Percentiles rank a stretch among this genome's conserved stretches.
Evolutionary conservation across 768 basidiomycete genomes (phyloP).

Genomic region (Suillus brevipes): DNA sequence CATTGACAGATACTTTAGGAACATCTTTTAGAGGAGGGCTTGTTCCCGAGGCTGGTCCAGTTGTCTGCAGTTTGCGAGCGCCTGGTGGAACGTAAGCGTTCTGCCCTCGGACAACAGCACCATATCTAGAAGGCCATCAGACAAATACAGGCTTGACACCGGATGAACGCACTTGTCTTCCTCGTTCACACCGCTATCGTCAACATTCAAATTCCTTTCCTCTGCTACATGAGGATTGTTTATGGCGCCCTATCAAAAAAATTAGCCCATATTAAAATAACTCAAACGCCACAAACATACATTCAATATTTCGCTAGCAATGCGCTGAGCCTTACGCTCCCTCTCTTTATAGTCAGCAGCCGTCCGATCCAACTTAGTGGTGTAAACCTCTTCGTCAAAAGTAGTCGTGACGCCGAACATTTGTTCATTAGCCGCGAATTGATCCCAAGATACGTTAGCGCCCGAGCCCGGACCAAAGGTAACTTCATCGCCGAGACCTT

Average conservation of each 20-base stretch:
- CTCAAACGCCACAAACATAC: constrained; percentile 44
- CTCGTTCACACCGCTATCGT: constrained; percentile 81
- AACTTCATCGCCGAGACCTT: constrained; percentile 54
- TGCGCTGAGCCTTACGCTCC: constrained; percentile 81
- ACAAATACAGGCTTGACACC: constrained; percentile 93
- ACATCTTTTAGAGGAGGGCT: constrained; percentile 44
- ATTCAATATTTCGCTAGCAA: constrained; percentile 89
- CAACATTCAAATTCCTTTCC: constrained; percentile 67
- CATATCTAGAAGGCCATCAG: constrained; percentile 79
- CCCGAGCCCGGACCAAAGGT: constrained; percentile 63
- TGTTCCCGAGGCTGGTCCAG: constrained; percentile 19
- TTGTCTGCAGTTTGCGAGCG: constrained; percentile 56
- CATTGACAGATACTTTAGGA: constrained; percentile 76
- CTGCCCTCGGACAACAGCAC: constrained; percentile 83
- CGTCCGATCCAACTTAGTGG: constrained; percentile 85
- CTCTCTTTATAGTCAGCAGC: constrained; percentile 86
- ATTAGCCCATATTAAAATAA: constrained; percentile 14
- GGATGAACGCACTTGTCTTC: constrained; percentile 82
- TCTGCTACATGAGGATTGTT: constrained; percentile 88
- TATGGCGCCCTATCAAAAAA: constrained; percentile 47
- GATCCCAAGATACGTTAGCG: constrained; percentile 71
- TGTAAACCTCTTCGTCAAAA: constrained; percentile 94
- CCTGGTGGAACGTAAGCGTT: constrained; percentile 95
- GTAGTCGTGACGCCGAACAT: constrained; percentile 89
- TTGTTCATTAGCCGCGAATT: constrained; percentile 91